Percentiles rank a stretch among this genome's conserved stretches.
Conservation (phyloP, 345 rosid genomes). For the Populus euphratica region DNA sequence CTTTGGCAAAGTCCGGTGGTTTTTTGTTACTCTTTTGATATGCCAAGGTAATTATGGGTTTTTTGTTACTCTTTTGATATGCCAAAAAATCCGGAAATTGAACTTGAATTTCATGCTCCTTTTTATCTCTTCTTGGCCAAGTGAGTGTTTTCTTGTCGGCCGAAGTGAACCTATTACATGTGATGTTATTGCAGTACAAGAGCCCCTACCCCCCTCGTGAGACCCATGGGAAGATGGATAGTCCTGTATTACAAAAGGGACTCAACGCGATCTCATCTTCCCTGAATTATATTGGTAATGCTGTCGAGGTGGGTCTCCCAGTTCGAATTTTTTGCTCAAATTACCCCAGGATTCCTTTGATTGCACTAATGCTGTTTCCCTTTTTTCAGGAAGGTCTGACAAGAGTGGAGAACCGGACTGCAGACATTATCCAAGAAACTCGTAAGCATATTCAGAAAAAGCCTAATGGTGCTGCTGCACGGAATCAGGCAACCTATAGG, state of each 20-base stretch:
- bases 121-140: not conserved
- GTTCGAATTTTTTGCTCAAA: not conserved
- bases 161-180: not conserved
- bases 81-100: not conserved
- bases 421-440: constrained; percentile 32
- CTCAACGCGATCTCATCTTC: constrained; percentile 33
- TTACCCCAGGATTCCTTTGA: not conserved
- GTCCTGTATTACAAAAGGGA: constrained; percentile 24
- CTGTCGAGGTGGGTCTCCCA: constrained; percentile 25
- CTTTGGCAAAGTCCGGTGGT: not conserved
- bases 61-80: not conserved
- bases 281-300: constrained; percentile 25
- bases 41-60: no score
- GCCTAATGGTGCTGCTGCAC: constrained; percentile 13
- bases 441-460: constrained; percentile 30
- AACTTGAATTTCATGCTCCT: not conserved
- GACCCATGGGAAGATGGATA: constrained; percentile 1
- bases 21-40: no score
- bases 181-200: constrained; percentile 29
- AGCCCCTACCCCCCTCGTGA: constrained; percentile 29
- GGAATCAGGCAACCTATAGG: constrained; percentile 7
- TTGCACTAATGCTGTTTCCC: not conserved
- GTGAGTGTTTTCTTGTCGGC: not conserved
- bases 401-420: constrained; percentile 27
- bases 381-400: constrained; percentile 28